Evolutionary conservation across 2,329 filamentous ascomycete species (phyloP).

Genomic region (Simplicillium sp.): DNA sequence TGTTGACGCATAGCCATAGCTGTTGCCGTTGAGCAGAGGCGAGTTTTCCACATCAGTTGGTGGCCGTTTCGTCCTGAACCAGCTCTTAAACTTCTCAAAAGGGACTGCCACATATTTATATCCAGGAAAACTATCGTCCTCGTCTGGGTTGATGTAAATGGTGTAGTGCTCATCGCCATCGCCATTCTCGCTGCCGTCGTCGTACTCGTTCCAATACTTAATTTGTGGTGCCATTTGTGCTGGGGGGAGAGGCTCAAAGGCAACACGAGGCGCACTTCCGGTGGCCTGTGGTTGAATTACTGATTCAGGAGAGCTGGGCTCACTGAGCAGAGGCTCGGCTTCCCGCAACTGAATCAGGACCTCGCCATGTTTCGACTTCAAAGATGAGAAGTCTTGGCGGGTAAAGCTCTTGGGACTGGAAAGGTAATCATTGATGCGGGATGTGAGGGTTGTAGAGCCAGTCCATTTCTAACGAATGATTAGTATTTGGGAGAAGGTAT

Average conservation of each 20-base stretch:
- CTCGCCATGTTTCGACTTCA: constrained; percentile 41
- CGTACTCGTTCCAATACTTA: constrained; percentile 81
- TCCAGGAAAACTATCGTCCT: constrained; percentile 50
- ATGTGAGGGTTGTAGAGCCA: constrained; percentile 54
- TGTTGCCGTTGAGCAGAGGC: constrained; percentile 14
- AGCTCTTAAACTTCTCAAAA: constrained; percentile 39
- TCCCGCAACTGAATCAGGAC: constrained; percentile 36
- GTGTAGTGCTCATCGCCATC: constrained; percentile 55
- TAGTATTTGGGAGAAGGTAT: not conserved
- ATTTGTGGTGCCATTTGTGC: constrained; percentile 18
- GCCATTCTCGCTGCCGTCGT: constrained; percentile 63
- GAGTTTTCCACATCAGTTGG: constrained; percentile 16
- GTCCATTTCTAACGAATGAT: constrained; percentile 61
- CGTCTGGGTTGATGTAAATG: constrained; percentile 66
- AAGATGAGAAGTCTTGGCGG: constrained; percentile 49
- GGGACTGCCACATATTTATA: constrained; percentile 44
- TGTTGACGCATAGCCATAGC: constrained; percentile 19
- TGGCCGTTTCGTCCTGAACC: constrained; percentile 28
- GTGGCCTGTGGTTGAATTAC: constrained; percentile 12
- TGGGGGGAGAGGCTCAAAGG: constrained; percentile 21
- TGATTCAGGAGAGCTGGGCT: constrained; percentile 27
- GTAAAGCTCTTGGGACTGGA: constrained; percentile 63
- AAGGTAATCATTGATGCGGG: constrained; percentile 59
- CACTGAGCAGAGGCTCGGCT: constrained; percentile 29
- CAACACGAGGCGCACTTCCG: constrained; percentile 10